phyloP scores from a whole-genome alignment of 1,284 basidiomycete species.

The Schizophyllum commune region DNA sequence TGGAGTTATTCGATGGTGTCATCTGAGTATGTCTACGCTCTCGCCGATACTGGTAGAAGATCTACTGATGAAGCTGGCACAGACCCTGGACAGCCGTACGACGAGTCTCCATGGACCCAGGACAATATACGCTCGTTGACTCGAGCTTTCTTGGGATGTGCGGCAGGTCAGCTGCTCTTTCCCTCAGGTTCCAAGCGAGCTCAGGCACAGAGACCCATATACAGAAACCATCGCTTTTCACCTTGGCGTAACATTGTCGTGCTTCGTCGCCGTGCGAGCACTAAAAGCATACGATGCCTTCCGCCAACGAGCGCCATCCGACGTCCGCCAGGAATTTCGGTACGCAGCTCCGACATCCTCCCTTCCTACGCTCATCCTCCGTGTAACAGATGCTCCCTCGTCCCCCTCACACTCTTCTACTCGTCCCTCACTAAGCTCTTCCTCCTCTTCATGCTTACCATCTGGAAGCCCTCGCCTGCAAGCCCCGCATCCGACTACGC shows the following conservation, averaged over 20 bases:
- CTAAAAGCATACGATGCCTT: conserved; percentile 23
- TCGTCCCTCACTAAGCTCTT: conserved; percentile 85
- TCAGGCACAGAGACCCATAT: conserved; percentile 1
- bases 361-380: neutral
- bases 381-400: conserved; percentile 53
- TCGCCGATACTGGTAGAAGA: too few species aligned
- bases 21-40: conserved; percentile 44
- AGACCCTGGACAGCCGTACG: conserved; percentile 30
- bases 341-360: conserved; percentile 4
- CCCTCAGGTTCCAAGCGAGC: neutral
- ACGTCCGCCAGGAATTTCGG: conserved; percentile 54
- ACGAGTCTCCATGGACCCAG: conserved; percentile 36
- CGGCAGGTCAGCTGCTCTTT: conserved; percentile 17
- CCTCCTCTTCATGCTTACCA: conserved; percentile 73
- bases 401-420: conserved; percentile 78
- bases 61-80: too few species aligned
- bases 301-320: conserved; percentile 26
- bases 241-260: conserved; percentile 51
- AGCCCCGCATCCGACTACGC: neutral
- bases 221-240: conserved; percentile 71
- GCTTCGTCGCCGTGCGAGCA: conserved; percentile 40
- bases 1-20: conserved; percentile 70
- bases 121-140: conserved; percentile 43
- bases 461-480: conserved; percentile 59
- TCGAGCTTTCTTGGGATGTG: conserved; percentile 54